Evolutionary conservation across 306 rosid genomes (phyloP).

Genomic region (Vigna mungo): DNA sequence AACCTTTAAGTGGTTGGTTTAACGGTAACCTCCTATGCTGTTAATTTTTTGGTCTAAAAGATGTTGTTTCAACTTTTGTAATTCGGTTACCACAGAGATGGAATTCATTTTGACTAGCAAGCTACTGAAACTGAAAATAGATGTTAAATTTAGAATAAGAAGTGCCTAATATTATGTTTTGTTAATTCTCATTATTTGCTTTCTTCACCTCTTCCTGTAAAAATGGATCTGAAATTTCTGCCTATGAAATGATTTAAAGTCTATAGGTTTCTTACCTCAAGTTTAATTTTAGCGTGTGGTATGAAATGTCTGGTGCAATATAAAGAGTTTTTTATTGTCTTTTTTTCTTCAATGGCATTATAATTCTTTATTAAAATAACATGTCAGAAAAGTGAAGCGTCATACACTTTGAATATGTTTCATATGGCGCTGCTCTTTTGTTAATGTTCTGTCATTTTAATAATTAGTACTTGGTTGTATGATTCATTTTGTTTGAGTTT

Average conservation of each 20-base stretch:
- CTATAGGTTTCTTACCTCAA: background rate
- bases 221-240: no score
- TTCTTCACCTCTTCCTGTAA: no score
- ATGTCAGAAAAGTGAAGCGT: no score
- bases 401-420: no score
- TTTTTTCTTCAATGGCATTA: background rate
- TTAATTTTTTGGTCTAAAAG: background rate
- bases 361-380: background rate
- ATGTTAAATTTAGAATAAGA: no score
- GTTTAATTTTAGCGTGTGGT: background rate
- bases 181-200: no score
- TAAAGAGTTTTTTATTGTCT: background rate
- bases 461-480: background rate
- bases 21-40: background rate
- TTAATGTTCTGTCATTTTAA: slow-evolving; percentile 16
- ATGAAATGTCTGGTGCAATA: background rate
- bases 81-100: background rate
- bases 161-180: no score
- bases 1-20: slow-evolving; percentile 9
- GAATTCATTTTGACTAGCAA: no score
- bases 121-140: no score
- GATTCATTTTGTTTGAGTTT: slow-evolving; percentile 38
- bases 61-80: background rate
- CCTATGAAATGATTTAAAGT: background rate
- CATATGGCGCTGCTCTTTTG: background rate